phyloP scores from a whole-genome alignment of 352 stramenopile species.

The Globisporangium megalacanthum region DNA sequence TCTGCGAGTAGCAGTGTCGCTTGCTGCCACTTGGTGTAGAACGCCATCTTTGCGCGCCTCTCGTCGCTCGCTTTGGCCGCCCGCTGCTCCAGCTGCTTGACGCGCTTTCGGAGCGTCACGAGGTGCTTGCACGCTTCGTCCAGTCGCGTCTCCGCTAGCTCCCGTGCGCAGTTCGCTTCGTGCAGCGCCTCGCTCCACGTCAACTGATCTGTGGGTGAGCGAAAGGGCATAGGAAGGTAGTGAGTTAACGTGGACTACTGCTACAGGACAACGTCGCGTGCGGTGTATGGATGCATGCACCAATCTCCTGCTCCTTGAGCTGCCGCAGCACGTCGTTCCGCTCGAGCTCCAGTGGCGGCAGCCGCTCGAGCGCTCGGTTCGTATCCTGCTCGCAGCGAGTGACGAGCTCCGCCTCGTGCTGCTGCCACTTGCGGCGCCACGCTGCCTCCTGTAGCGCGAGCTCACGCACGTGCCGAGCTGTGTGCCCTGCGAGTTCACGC shows the following conservation, averaged over 20 bases:
- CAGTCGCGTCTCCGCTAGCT: constrained; percentile 16
- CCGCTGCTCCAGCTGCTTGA: constrained; percentile 21
- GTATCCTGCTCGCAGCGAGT: constrained; percentile 21
- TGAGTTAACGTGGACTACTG: background rate
- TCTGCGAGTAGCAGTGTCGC: constrained; percentile 15
- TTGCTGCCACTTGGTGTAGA: constrained; percentile 20
- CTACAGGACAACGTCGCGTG: too few species aligned
- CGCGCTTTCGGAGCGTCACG: constrained; percentile 28
- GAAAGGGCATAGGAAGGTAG: background rate
- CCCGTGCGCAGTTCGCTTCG: constrained; percentile 11
- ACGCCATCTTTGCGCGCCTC: constrained; percentile 10
- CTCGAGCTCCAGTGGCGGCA: constrained; percentile 32
- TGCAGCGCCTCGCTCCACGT: constrained; percentile 8
- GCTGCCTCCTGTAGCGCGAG: constrained; percentile 17
- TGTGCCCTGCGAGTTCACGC: constrained; percentile 20
- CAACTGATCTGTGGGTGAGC: constrained; percentile 3
- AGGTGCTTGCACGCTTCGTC: constrained; percentile 41
- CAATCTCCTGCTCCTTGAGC: constrained; percentile 26
- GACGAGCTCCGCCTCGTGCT: constrained; percentile 15
- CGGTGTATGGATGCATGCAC: background rate
- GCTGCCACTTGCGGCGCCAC: constrained; percentile 24
- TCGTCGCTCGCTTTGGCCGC: constrained; percentile 9
- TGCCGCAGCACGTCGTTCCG: constrained; percentile 23
- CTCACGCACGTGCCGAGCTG: constrained; percentile 19
- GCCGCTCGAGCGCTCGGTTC: constrained; percentile 19